Base-by-base conservation (phyloP, 225 moss, liverwort and hornwort genomes). In the Marchantia paleacea region DNA sequence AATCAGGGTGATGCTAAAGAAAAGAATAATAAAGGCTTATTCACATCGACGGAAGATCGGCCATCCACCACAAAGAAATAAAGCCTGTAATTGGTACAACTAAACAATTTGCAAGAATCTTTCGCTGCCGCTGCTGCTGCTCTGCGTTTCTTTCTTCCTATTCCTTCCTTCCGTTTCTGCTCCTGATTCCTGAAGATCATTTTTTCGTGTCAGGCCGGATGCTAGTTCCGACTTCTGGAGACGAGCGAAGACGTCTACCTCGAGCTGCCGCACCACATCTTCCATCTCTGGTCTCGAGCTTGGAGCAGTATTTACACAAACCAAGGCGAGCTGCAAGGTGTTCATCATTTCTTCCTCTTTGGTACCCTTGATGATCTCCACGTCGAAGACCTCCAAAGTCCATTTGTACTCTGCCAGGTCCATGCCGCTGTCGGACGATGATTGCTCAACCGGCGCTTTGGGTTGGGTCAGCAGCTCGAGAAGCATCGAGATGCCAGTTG, bases 401-500 rank as follows among this genome's bases (percentile, higher is more conserved):
- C 87, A 88, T 77, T 88, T 84, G 48, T 88, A 88, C 65, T 88
- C 87, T 25, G 87, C 87, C 14, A 88, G 79, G 75, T 88, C 87
- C 87, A 88, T 88, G 54, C 87, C 87, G 49, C 78, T 88, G 30
- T 88, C 87, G 1, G 87, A 85, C 0, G 85, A 76, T 25, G 85
- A 82, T 54, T 85, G 87, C 81, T 88, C 87, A 18, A 85, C 83
- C 2, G 87, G 87, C 9, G 87, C 87, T 57, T 83, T 88, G n/a
- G n/a, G n/a, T n/a, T n/a, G n/a, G 30, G 87, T 88, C 57, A 88
- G 74, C 57, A 88, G 85, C 86, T 96, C 94, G 61, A 96, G 48
- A 0, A 96, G 85, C 50, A 94, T 89, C n/a, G n/a, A n/a, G 13
- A 96, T 90, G 6, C 96, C 96, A 96, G 88, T 92, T 96, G 91